These are phyloP conservation scores for Suhomyces wounanorum DNA, from an alignment of 1,139 yeast genomes.

Conservation along the genomic window DNA sequence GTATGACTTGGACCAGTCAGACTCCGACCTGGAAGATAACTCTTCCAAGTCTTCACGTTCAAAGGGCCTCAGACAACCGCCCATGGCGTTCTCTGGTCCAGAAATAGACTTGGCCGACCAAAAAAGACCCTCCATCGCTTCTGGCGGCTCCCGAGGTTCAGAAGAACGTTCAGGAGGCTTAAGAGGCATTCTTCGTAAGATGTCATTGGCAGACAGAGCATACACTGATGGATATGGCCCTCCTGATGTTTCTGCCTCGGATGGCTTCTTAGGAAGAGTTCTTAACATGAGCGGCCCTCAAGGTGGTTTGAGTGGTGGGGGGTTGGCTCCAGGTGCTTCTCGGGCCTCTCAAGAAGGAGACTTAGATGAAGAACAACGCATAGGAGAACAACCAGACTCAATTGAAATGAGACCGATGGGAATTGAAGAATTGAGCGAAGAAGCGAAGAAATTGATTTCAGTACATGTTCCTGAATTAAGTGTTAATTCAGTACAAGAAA, in stretches of 20 bases:
- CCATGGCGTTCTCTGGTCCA: background rate
- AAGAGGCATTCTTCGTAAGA: constrained; percentile 32
- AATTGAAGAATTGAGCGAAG: constrained; percentile 39
- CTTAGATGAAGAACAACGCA: constrained; percentile 28
- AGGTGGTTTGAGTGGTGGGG: constrained; percentile 41
- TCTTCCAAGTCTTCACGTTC: constrained; percentile 8
- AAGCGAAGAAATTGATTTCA: constrained; percentile 43
- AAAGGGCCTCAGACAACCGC: constrained; percentile 4
- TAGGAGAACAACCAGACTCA: constrained; percentile 22
- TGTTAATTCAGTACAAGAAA: background rate
- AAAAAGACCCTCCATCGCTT: constrained; percentile 11
- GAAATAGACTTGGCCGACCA: constrained; percentile 29
- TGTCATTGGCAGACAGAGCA: constrained; percentile 38
- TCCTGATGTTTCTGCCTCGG: constrained; percentile 28
- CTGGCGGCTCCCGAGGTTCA: constrained; percentile 9
- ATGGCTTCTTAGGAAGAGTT: constrained; percentile 44
- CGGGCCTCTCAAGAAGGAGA: constrained; percentile 22
- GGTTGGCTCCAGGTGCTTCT: constrained; percentile 46
- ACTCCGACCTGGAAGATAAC: constrained; percentile 15
- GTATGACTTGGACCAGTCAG: constrained; percentile 10
- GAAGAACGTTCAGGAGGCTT: constrained; percentile 8
- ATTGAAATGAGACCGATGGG: constrained; percentile 41
- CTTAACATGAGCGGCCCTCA: constrained; percentile 27
- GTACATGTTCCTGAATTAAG: constrained; percentile 35
- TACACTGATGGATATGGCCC: constrained; percentile 23